A percentile compares a stretch with the other conserved stretches of the same genome.
Evolutionary conservation across 257 asterid species (phyloP).

Genomic region (Voacanga thouarsii): DNA sequence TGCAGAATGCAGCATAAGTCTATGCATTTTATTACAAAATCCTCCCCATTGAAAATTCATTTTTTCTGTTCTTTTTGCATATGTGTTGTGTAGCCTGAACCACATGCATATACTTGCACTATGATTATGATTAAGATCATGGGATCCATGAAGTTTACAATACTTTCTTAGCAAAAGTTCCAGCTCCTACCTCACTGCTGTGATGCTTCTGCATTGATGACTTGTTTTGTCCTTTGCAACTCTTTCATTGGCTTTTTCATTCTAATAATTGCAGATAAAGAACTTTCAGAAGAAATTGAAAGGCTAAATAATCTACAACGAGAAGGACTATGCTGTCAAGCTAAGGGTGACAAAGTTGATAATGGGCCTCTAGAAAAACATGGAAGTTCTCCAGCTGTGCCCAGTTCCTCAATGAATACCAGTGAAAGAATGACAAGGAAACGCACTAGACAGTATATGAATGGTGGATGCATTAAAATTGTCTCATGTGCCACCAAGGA

Average conservation of each 20-base stretch:
- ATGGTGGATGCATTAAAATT: constrained; percentile 9
- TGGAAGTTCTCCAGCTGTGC: constrained; percentile 34
- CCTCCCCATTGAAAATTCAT: not conserved
- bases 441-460: constrained; percentile 28
- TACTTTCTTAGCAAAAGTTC: not conserved
- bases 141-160: not conserved
- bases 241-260: constrained; percentile 5
- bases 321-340: constrained; percentile 15
- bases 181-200: not conserved
- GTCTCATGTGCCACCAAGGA: constrained; percentile 14
- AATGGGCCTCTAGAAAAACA: constrained; percentile 22
- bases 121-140: not conserved
- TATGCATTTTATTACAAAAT: not conserved
- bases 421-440: constrained; percentile 29
- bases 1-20: not conserved
- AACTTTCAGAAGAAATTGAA: constrained; percentile 53
- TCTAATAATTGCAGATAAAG: constrained; percentile 43
- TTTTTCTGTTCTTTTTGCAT: not conserved
- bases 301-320: constrained; percentile 46
- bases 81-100: not conserved
- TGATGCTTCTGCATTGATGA: not conserved
- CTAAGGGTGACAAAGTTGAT: constrained; percentile 30
- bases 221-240: not conserved
- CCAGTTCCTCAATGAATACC: constrained; percentile 11
- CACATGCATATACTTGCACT: not conserved